Conservation (phyloP, 257 asterid genomes). For the Fraxinus quadrangulata region DNA sequence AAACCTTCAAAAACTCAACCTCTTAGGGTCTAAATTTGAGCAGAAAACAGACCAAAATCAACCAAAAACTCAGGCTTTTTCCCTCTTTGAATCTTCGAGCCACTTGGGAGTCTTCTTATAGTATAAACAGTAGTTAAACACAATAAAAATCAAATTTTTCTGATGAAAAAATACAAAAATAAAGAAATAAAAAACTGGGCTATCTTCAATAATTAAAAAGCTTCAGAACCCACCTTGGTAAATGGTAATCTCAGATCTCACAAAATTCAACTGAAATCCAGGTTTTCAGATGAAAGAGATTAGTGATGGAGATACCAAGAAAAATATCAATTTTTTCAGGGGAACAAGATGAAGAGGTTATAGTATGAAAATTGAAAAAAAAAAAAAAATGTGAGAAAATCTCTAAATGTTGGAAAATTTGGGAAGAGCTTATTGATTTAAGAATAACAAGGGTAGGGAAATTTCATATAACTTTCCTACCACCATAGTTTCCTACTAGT, state of each 20-base stretch:
- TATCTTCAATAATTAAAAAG: constrained; percentile 14
- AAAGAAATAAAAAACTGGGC: neutral
- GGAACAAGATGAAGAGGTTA: neutral
- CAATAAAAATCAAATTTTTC: constrained; percentile 17
- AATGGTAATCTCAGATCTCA: constrained; percentile 23
- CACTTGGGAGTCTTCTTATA: neutral
- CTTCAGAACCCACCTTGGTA: constrained; percentile 24
- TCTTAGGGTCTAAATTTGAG: constrained; percentile 14
- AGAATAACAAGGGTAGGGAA: constrained; percentile 30
- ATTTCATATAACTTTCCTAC: constrained; percentile 22
- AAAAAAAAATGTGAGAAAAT: neutral
- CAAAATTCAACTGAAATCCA: constrained; percentile 11
- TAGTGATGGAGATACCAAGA: constrained; percentile 5
- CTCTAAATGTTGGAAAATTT: constrained; percentile 11
- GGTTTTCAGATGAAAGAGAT: neutral
- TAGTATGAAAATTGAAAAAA: neutral
- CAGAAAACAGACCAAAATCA: constrained; percentile 12
- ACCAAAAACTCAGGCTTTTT: constrained; percentile 19
- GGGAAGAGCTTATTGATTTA: constrained; percentile 30
- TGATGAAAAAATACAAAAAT: constrained; percentile 7
- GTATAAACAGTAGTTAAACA: neutral
- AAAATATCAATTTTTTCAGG: constrained; percentile 8
- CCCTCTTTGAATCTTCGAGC: constrained; percentile 6
- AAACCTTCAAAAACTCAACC: neutral
- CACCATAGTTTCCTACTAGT: constrained; percentile 10